Percentiles rank a stretch among this genome's conserved stretches.
These are phyloP conservation scores for Bruguiera parviflora DNA, from an alignment of 345 rosid genomes.

Conservation along the genomic window DNA sequence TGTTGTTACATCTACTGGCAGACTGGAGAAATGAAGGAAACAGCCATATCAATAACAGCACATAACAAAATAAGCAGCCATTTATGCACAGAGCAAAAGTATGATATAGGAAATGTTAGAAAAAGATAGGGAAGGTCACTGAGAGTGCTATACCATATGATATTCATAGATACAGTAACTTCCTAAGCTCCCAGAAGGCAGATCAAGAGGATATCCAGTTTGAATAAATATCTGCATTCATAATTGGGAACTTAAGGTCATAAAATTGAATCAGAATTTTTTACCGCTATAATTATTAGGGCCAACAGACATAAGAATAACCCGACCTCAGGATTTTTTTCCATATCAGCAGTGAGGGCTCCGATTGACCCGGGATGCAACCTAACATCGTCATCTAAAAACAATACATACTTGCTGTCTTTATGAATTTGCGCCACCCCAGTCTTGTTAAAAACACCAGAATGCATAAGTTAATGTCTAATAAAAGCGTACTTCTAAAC, in stretches of 20 bases:
- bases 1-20: background rate
- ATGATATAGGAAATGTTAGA: background rate
- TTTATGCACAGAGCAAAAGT: background rate
- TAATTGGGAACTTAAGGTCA: conserved; percentile 14
- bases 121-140: background rate
- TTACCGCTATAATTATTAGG: background rate
- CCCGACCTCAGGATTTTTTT: conserved; percentile 80
- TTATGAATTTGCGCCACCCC: conserved; percentile 93
- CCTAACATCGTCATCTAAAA: conserved; percentile 97
- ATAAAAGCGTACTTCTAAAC: conserved; percentile 10
- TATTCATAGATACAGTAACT: conserved; percentile 99
- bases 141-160: conserved; percentile 70
- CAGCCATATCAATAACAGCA: background rate
- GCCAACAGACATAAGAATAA: conserved; percentile 11
- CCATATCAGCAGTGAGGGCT: conserved; percentile 93
- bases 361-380: conserved; percentile 97
- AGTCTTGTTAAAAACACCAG: conserved; percentile 45
- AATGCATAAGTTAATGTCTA: conserved; percentile 6
- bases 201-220: conserved; percentile 98
- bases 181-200: conserved; percentile 98
- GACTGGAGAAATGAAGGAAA: background rate
- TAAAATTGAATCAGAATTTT: conserved; percentile 6
- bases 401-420: conserved; percentile 80
- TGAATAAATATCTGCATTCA: conserved; percentile 93
- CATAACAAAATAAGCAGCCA: conserved; percentile 5